A percentile compares a stretch with the other conserved stretches of the same genome.
phyloP scores from a whole-genome alignment of 1,139 yeast genomes.

The Eremothecium gossypii region DNA sequence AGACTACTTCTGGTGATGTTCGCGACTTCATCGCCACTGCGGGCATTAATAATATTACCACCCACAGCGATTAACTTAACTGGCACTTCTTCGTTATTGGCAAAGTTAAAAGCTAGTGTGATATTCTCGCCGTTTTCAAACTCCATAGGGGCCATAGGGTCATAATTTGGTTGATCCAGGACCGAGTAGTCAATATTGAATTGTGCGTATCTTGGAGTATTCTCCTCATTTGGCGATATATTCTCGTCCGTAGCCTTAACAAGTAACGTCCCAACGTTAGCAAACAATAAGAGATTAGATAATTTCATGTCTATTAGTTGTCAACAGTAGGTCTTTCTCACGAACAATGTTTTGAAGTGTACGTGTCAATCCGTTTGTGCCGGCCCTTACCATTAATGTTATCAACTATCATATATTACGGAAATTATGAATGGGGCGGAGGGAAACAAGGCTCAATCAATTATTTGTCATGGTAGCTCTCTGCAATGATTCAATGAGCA shows the following conservation, averaged over 20 bases:
- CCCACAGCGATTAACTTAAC: slow-evolving; percentile 63
- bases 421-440: not conserved
- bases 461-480: too few relatives aligned
- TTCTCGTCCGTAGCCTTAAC: not conserved
- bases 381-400: not conserved
- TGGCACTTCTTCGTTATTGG: slow-evolving; percentile 48
- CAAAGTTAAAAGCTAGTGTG: slow-evolving; percentile 45
- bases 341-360: too few relatives aligned
- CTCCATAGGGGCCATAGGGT: slow-evolving; percentile 30
- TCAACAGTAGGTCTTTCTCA: too few relatives aligned
- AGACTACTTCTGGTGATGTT: slow-evolving; percentile 58
- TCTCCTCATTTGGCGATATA: not conserved
- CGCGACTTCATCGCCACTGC: slow-evolving; percentile 41
- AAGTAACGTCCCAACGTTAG: not conserved
- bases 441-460: too few relatives aligned
- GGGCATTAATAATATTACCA: slow-evolving; percentile 56
- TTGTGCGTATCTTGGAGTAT: slow-evolving; percentile 13
- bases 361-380: too few relatives aligned
- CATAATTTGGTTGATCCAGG: slow-evolving; percentile 33
- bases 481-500: too few relatives aligned
- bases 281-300: not conserved
- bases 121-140: slow-evolving; percentile 42
- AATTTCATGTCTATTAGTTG: slow-evolving; percentile 3
- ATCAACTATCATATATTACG: not conserved
- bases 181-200: slow-evolving; percentile 37